A percentile compares a stretch with the other conserved stretches of the same genome.
Evolutionary conservation across 345 rosid genomes (phyloP).

Genomic region (Eucalyptus camaldulensis): DNA sequence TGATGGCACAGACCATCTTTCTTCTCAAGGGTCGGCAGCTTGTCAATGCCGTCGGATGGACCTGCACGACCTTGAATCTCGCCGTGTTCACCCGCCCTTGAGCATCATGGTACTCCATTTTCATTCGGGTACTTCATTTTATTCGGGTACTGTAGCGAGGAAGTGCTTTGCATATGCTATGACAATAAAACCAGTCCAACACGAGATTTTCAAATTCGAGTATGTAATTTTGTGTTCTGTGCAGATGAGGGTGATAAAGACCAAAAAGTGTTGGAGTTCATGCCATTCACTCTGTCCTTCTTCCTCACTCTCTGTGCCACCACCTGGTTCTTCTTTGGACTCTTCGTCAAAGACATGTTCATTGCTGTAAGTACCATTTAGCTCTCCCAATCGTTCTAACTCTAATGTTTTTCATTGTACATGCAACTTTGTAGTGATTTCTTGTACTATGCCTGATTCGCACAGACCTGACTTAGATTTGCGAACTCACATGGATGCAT

Average conservation of each 20-base stretch:
- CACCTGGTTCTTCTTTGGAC: constrained; percentile 16
- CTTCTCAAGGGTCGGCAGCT: not conserved
- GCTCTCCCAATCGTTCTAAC: not conserved
- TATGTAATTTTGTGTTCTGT: not conserved
- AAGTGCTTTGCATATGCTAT: not conserved
- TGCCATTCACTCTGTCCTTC: constrained; percentile 37
- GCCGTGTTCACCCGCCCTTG: constrained; percentile 38
- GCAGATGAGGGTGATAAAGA: constrained; percentile 29
- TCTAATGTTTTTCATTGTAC: not conserved
- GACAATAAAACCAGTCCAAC: not conserved
- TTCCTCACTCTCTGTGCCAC: constrained; percentile 12
- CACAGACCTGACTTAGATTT: not conserved
- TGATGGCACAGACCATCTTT: constrained; percentile 4
- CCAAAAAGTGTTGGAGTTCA: constrained; percentile 38
- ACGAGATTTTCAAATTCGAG: not conserved
- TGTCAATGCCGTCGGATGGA: constrained; percentile 28
- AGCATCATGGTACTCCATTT: constrained; percentile 22
- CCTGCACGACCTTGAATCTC: constrained; percentile 19
- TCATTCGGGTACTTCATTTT: not conserved
- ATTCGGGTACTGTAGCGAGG: not conserved
- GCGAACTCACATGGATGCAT: not conserved
- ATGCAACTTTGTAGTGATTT: not conserved
- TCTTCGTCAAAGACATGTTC: constrained; percentile 2
- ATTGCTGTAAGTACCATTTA: constrained; percentile 9
- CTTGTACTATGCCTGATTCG: not conserved